phyloP scores from a whole-genome alignment of 768 basidiomycete genomes.

The Amanita molliuscula region DNA sequence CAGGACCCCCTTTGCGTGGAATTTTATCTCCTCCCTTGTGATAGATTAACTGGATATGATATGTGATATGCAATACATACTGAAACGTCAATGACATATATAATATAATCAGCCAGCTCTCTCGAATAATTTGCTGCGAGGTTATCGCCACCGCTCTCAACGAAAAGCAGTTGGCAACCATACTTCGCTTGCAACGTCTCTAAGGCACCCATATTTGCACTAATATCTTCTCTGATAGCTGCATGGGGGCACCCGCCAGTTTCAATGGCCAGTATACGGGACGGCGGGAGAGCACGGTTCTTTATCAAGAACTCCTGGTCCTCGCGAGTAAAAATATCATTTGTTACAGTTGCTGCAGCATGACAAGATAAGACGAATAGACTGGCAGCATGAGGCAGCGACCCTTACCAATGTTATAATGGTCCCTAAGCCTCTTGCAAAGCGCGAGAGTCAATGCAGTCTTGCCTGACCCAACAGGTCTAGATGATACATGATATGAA shows the following conservation, averaged over 20 bases:
- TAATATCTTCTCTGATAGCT: conserved; percentile 96
- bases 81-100: conserved; percentile 85
- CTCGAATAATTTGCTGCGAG: conserved; percentile 95
- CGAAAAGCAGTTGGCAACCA: conserved; percentile 82
- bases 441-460: conserved; percentile 89
- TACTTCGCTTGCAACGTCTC: conserved; percentile 91
- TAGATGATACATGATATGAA: conserved; percentile 18
- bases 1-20: conserved; percentile 95
- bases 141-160: conserved; percentile 96
- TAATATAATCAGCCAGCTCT: conserved; percentile 95
- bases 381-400: not conserved
- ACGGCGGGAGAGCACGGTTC: conserved; percentile 76
- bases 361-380: not conserved
- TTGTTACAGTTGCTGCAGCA: conserved; percentile 81
- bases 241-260: conserved; percentile 98
- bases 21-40: conserved; percentile 92
- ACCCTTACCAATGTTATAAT: conserved; percentile 81
- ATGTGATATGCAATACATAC: conserved; percentile 21
- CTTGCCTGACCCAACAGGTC: conserved; percentile 97
- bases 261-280: conserved; percentile 91
- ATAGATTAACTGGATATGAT: conserved; percentile 1
- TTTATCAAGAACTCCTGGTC: conserved; percentile 96
- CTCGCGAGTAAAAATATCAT: conserved; percentile 97
- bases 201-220: conserved; percentile 91
- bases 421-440: conserved; percentile 68